These are phyloP conservation scores for Solanum dulcamara DNA, from an alignment of 257 asterid species.

Conservation along the genomic window DNA sequence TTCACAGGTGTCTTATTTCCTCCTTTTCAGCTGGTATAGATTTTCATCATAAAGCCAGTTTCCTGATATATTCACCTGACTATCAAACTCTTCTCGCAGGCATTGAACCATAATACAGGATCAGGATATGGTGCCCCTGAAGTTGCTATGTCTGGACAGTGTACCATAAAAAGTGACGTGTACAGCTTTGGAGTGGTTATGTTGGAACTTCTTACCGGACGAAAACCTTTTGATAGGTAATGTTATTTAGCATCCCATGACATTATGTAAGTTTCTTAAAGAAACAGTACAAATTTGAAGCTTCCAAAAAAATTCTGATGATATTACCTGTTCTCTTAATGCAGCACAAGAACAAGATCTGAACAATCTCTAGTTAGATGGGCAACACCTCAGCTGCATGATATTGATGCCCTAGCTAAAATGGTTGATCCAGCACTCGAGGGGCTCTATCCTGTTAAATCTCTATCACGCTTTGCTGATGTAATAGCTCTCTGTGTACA, in stretches of 20 bases:
- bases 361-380: constrained; percentile 93
- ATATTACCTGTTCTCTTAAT: not conserved
- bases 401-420: constrained; percentile 81
- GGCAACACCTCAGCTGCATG: constrained; percentile 98
- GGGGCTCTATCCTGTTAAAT: constrained; percentile 83
- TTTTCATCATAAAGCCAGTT: not conserved
- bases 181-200: constrained; percentile 94
- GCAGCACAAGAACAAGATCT: constrained; percentile 66
- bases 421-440: constrained; percentile 96
- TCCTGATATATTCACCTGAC: not conserved
- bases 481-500: constrained; percentile 95
- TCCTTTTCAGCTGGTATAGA: not conserved
- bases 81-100: not conserved
- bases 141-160: constrained; percentile 79
- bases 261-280: not conserved
- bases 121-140: constrained; percentile 90
- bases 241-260: not conserved
- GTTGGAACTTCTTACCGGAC: constrained; percentile 90
- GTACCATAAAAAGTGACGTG: constrained; percentile 80
- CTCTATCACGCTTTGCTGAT: constrained; percentile 93
- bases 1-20: not conserved
- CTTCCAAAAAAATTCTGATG: not conserved
- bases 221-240: constrained; percentile 86
- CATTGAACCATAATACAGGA: constrained; percentile 44
- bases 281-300: not conserved